phyloP scores from a whole-genome alignment of 73 alveolate genomes.

The Paramecium tetraurelia region DNA sequence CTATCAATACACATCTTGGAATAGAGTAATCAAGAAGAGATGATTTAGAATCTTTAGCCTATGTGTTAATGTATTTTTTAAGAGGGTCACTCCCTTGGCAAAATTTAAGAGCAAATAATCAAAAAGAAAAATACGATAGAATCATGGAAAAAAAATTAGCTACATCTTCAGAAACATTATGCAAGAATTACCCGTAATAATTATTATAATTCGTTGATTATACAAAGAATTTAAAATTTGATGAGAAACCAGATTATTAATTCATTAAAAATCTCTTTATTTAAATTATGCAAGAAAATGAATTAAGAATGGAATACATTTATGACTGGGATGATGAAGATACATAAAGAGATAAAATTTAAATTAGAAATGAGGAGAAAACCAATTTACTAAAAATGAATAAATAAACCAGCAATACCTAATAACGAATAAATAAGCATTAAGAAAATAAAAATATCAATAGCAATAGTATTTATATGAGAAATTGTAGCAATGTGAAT shows the following conservation, averaged over 20 bases:
- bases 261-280: slow-evolving; percentile 78
- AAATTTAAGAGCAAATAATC: slow-evolving; percentile 78
- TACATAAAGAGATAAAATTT: slow-evolving; percentile 27
- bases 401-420: neutral
- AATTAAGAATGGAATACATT: slow-evolving; percentile 52
- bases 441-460: neutral
- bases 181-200: slow-evolving; percentile 85
- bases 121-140: slow-evolving; percentile 84
- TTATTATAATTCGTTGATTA: slow-evolving; percentile 74
- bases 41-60: slow-evolving; percentile 88
- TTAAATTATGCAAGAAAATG: slow-evolving; percentile 72
- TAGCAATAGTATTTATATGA: neutral
- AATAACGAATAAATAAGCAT: neutral
- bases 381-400: neutral
- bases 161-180: slow-evolving; percentile 75
- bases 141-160: slow-evolving; percentile 78
- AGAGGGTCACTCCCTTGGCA: slow-evolving; percentile 91
- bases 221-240: slow-evolving; percentile 76
- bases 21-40: slow-evolving; percentile 91
- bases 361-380: neutral
- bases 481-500: neutral
- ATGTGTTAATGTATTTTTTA: slow-evolving; percentile 82
- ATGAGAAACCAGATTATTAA: slow-evolving; percentile 84
- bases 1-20: slow-evolving; percentile 95
- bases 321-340: slow-evolving; percentile 66